These are phyloP conservation scores for Paecilomyces fulvus DNA, from an alignment of 2,329 filamentous ascomycete genomes.

Conservation along the genomic window DNA sequence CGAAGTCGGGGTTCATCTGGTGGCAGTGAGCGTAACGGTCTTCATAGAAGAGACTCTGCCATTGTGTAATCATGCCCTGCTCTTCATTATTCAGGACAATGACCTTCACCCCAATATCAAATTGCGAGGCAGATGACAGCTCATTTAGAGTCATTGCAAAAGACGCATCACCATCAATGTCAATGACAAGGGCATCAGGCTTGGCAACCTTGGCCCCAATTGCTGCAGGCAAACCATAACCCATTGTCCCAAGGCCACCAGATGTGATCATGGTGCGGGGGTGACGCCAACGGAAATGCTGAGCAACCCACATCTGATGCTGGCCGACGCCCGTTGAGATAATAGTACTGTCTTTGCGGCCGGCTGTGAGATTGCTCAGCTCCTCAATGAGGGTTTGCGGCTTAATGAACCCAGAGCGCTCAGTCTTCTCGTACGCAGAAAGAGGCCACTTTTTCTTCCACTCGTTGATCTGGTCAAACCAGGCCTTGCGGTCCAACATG, in stretches of 20 bases:
- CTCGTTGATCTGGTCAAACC: no score
- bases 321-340: constrained; percentile 86
- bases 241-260: constrained; percentile 84
- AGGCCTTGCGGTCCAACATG: no score
- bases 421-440: no score
- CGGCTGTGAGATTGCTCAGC: constrained; percentile 66
- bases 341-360: constrained; percentile 67
- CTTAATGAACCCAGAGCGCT: neutral
- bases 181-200: constrained; percentile 70
- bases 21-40: constrained; percentile 77
- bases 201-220: constrained; percentile 79
- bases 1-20: constrained; percentile 77
- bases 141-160: constrained; percentile 92
- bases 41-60: constrained; percentile 87
- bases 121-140: constrained; percentile 76
- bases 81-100: constrained; percentile 87
- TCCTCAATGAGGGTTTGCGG: constrained; percentile 76
- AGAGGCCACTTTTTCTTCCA: no score
- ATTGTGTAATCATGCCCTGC: constrained; percentile 90
- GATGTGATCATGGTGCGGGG: constrained; percentile 86
- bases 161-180: constrained; percentile 85
- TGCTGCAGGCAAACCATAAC: constrained; percentile 77
- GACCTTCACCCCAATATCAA: constrained; percentile 85
- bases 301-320: constrained; percentile 92
- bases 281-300: constrained; percentile 82